These are phyloP conservation scores for Globisporangium perplexum DNA, from an alignment of 352 stramenopile genomes.

Conservation along the genomic window DNA sequence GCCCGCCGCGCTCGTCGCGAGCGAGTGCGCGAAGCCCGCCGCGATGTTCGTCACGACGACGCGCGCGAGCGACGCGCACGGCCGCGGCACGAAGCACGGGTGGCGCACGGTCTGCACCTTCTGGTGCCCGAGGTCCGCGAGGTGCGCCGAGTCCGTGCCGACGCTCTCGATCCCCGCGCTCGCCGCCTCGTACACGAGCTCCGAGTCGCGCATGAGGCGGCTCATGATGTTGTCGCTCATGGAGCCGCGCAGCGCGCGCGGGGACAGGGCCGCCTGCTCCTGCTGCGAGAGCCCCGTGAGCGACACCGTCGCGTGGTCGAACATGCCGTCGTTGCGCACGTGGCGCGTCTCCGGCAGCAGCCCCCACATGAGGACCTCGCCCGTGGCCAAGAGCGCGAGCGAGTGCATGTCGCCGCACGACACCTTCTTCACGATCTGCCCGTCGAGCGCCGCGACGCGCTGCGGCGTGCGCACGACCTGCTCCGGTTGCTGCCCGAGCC, in stretches of 20 bases:
- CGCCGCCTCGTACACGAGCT: slow-evolving; percentile 54
- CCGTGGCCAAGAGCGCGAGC: slow-evolving; percentile 43
- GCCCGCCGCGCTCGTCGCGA: slow-evolving; percentile 48
- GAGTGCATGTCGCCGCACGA: slow-evolving; percentile 77
- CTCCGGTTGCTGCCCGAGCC: slow-evolving; percentile 31
- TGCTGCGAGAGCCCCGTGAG: slow-evolving; percentile 41
- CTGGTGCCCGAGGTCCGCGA: slow-evolving; percentile 21
- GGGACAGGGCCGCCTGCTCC: slow-evolving; percentile 13
- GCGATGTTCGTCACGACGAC: slow-evolving; percentile 45
- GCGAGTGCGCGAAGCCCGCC: slow-evolving; percentile 70
- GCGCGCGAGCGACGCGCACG: slow-evolving; percentile 30
- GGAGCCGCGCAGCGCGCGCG: slow-evolving; percentile 17
- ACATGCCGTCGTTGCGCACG: slow-evolving; percentile 34
- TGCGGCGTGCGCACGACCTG: slow-evolving; percentile 29
- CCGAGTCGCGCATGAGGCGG: slow-evolving; percentile 55
- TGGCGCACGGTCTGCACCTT: slow-evolving; percentile 57
- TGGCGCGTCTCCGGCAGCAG: slow-evolving; percentile 54
- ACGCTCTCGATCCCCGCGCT: slow-evolving; percentile 18
- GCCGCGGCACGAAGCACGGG: slow-evolving; percentile 40
- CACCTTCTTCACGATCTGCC: slow-evolving; percentile 59
- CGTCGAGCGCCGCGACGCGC: slow-evolving; percentile 44
- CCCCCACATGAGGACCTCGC: slow-evolving; percentile 75
- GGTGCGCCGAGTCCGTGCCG: slow-evolving; percentile 14
- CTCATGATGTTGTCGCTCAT: slow-evolving; percentile 53
- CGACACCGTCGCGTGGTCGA: slow-evolving; percentile 50